These are phyloP conservation scores for Podaxis rugospora DNA, from an alignment of 768 basidiomycete species.

Conservation along the genomic window DNA sequence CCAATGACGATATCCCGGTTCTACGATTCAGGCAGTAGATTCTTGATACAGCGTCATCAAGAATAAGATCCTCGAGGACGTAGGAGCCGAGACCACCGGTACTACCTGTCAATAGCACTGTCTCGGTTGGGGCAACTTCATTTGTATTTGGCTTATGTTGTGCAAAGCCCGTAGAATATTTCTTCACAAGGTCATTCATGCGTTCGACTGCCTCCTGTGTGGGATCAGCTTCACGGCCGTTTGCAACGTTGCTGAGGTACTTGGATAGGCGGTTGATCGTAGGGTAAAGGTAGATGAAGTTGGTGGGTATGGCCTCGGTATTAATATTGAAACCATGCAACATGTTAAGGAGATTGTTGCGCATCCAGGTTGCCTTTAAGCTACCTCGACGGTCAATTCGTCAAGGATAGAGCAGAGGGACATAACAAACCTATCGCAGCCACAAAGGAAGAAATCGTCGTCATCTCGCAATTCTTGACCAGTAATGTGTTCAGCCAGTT, in stretches of 20 bases:
- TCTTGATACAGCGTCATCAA: conserved; percentile 18
- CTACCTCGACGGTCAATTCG: conserved; percentile 16
- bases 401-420: background rate
- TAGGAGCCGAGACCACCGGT: conserved; percentile 33
- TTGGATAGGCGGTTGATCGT: conserved; percentile 15
- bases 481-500: conserved; percentile 1
- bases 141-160: conserved; percentile 1
- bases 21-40: conserved; percentile 33
- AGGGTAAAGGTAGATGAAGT: conserved; percentile 19
- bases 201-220: conserved; percentile 4
- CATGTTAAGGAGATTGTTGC: conserved; percentile 23
- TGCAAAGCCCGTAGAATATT: conserved; percentile 18
- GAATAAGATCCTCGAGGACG: conserved; percentile 25
- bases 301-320: conserved; percentile 4
- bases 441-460: conserved; percentile 34
- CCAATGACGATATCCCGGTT: background rate
- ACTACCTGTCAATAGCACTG: conserved; percentile 30
- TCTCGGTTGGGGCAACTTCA: conserved; percentile 11
- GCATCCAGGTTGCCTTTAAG: conserved; percentile 32
- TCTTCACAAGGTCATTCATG: conserved; percentile 22
- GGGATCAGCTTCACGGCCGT: background rate
- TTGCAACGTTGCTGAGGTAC: conserved; percentile 7
- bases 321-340: background rate
- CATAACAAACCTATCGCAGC: conserved; percentile 32
- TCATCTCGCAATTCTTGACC: conserved; percentile 17